phyloP scores from a whole-genome alignment of 352 stramenopile species.

The Vaucheria bursata region DNA sequence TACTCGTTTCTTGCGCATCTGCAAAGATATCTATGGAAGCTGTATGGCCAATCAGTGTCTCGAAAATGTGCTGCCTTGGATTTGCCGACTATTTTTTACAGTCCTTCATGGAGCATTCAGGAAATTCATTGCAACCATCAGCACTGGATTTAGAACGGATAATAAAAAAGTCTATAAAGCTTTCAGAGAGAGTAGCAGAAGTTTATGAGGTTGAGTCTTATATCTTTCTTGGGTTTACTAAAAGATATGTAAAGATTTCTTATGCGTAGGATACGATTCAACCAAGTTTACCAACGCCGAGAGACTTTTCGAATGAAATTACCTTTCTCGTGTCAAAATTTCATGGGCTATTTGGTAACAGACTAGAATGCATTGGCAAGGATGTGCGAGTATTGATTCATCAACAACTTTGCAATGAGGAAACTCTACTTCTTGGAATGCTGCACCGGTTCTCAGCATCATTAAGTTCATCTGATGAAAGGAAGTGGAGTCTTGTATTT shows the following conservation, averaged over 20 bases:
- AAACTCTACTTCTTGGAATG: slow-evolving; percentile 29
- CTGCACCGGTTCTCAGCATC: slow-evolving; percentile 31
- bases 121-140: background rate
- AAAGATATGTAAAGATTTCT: no score
- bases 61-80: slow-evolving; percentile 39
- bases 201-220: slow-evolving; percentile 9
- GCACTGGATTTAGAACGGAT: slow-evolving; percentile 21
- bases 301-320: no score
- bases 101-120: slow-evolving; percentile 1
- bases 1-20: no score
- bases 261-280: no score
- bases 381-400: slow-evolving; percentile 27
- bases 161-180: slow-evolving; percentile 17
- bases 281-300: no score
- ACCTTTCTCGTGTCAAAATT: no score
- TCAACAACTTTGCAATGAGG: slow-evolving; percentile 5
- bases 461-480: no score
- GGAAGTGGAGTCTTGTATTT: no score
- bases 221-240: no score
- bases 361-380: slow-evolving; percentile 18
- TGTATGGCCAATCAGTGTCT: slow-evolving; percentile 4
- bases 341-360: slow-evolving; percentile 28
- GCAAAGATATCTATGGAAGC: no score
- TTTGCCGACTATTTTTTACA: slow-evolving; percentile 29
- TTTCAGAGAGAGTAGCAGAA: slow-evolving; percentile 10